These are phyloP conservation scores for Microcyclospora pomicola DNA, from an alignment of 2,329 filamentous ascomycete species.

Conservation along the genomic window DNA sequence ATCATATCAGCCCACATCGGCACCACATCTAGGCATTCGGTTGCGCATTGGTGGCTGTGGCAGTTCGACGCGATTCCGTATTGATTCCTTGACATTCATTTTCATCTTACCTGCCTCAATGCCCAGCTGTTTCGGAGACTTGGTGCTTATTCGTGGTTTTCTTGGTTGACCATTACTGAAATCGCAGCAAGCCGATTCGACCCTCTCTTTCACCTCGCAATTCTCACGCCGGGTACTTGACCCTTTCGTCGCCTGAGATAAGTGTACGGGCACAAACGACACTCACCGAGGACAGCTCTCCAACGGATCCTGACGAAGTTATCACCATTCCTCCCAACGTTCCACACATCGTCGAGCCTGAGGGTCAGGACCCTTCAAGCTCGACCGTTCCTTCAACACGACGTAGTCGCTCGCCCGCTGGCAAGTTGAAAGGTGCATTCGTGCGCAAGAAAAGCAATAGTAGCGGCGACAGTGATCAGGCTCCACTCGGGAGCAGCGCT, in stretches of 20 bases:
- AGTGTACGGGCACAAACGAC: conserved; percentile 12
- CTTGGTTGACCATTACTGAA: conserved; percentile 6
- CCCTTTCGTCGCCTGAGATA: conserved; percentile 34
- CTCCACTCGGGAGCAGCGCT: conserved; percentile 29
- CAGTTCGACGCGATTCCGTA: background rate
- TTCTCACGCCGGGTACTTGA: conserved; percentile 36
- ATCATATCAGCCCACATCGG: background rate
- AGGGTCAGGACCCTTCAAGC: conserved; percentile 6
- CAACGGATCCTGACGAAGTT: too few species aligned
- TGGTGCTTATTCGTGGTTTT: background rate
- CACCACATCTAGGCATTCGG: background rate
- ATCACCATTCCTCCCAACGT: conserved; percentile 13
- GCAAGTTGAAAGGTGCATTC: conserved; percentile 61
- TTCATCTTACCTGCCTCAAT: background rate
- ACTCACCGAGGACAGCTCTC: background rate
- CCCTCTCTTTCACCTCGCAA: conserved; percentile 29
- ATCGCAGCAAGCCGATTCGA: conserved; percentile 12
- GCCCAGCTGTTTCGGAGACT: background rate
- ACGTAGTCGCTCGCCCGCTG: conserved; percentile 54
- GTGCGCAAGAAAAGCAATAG: conserved; percentile 38
- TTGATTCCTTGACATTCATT: background rate
- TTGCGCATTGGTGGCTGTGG: background rate
- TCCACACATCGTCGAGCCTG: conserved; percentile 18
- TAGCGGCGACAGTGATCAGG: conserved; percentile 21
- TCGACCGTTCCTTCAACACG: conserved; percentile 23